Conservation (phyloP, 2,329 filamentous ascomycete genomes). For the Sporothrix brasiliensis region DNA sequence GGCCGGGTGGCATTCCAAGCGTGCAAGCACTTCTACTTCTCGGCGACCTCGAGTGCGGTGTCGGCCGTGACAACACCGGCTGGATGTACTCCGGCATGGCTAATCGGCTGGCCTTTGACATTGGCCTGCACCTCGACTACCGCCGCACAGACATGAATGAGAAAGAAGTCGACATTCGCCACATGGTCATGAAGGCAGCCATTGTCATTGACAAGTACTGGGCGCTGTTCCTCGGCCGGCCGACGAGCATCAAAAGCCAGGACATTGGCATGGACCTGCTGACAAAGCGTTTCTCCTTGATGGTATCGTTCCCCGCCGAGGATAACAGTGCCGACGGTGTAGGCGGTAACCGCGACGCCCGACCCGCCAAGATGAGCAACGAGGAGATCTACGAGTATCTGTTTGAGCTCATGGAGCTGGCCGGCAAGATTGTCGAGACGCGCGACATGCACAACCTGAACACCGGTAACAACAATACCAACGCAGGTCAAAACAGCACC, state of each 20-base stretch:
- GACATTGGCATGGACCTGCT: slow-evolving; percentile 55
- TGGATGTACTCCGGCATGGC: slow-evolving; percentile 58
- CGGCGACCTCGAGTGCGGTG: slow-evolving; percentile 57
- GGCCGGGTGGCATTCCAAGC: slow-evolving; percentile 55
- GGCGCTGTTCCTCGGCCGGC: slow-evolving; percentile 58
- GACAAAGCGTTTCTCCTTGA: slow-evolving; percentile 50
- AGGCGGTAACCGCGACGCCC: slow-evolving; percentile 41
- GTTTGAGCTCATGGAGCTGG: slow-evolving; percentile 59
- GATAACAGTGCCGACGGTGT: slow-evolving; percentile 40
- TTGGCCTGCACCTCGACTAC: slow-evolving; percentile 54
- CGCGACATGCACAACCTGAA: slow-evolving; percentile 43
- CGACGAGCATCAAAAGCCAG: slow-evolving; percentile 56
- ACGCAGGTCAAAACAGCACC: not conserved
- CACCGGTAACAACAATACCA: not conserved
- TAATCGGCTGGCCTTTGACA: slow-evolving; percentile 52
- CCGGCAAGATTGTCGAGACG: slow-evolving; percentile 55
- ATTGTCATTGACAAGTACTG: slow-evolving; percentile 59
- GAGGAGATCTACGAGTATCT: slow-evolving; percentile 55
- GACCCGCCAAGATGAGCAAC: slow-evolving; percentile 33
- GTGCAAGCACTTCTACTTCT: slow-evolving; percentile 57
- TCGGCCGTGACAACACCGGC: slow-evolving; percentile 57
- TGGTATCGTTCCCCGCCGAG: slow-evolving; percentile 41
- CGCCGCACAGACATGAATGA: slow-evolving; percentile 49
- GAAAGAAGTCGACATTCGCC: slow-evolving; percentile 52
- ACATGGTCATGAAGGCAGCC: slow-evolving; percentile 56